These are phyloP conservation scores for Puccinia triticina DNA, from an alignment of 1,284 basidiomycete species.

Conservation along the genomic window DNA sequence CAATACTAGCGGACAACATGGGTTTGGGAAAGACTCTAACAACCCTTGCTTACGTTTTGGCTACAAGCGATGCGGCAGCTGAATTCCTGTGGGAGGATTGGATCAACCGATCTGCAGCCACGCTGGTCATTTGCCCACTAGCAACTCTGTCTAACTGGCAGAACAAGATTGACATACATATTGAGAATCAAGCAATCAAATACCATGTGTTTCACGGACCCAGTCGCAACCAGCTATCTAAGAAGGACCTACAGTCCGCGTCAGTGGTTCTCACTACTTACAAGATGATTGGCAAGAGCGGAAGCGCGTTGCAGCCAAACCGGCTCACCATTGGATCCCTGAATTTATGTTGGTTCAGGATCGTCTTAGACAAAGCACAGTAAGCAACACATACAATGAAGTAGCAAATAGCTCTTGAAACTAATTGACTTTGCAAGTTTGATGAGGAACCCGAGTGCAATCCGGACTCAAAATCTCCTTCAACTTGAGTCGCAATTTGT, in stretches of 20 bases:
- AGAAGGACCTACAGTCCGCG: background rate
- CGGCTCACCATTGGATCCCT: background rate
- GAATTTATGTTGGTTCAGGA: conserved; percentile 59
- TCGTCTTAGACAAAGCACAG: conserved; percentile 59
- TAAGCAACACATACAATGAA: too few species aligned
- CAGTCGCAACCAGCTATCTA: background rate
- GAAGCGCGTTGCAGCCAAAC: background rate
- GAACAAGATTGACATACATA: background rate
- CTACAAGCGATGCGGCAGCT: too few species aligned
- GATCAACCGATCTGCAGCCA: background rate
- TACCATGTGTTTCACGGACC: background rate
- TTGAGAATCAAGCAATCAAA: background rate
- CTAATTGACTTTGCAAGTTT: conserved; percentile 19
- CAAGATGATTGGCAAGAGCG: background rate
- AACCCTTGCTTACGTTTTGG: too few species aligned
- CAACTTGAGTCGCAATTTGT: conserved; percentile 58
- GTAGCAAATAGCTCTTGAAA: too few species aligned
- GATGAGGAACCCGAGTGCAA: conserved; percentile 58
- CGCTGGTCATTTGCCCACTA: background rate
- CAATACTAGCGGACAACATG: too few species aligned
- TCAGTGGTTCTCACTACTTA: background rate
- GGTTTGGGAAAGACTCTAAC: too few species aligned
- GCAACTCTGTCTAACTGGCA: background rate
- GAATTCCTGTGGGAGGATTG: too few species aligned
- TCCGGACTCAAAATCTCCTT: conserved; percentile 58